Evolutionary conservation across 2,329 filamentous ascomycete genomes (phyloP), one percentile per base, ranked within the genome.

Genomic region (Metarhizium album): DNA sequence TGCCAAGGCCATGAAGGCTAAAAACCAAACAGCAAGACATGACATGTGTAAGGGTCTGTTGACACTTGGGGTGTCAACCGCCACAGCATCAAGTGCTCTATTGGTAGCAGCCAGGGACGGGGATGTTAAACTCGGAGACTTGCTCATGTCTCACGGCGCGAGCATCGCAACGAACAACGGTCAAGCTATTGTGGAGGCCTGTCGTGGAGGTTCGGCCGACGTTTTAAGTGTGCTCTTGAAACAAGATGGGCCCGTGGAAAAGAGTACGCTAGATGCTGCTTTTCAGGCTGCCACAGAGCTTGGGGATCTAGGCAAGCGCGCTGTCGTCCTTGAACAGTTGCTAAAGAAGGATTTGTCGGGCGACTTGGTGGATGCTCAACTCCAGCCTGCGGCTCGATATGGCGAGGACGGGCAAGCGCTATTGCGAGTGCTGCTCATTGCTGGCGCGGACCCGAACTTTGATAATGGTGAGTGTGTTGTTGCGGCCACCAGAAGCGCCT

Each of bases 211-310:
- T 0, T 71, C 73, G 0, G 61, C 70, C 0, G 71, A 73, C 3
- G 72, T 81, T 4, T 59, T 82, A 3, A 61, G 67, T 37, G 72
- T 80, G 60, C 63, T 82, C 1, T 62, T 82, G 1, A 68, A 64
- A 23, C 68, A 70, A 1, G 67, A 69, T 23, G 61, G 58, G 0
- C 59, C 69, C 3, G 60, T 71, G 0, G 67, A 67, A 11, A 69
- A 69, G 46, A 59, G 62, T 6, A 76, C 72, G 0, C 60, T 81
- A 3, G 68, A 73, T 29, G 69, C 70, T 38, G 76, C 73, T 0
- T 81, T 82, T 43, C 74, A 79, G 53, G 77, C 76, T 2, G 76
- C 78, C 0, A 78, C 74, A 0, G 72, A 76, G 48, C 67, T 80
- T 2, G 63, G 71, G 2, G 74, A 80, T 52, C 60, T 81, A 4